Base-by-base conservation (phyloP, 2,329 filamentous ascomycete genomes). In the Ophiostoma piceae region DNA sequence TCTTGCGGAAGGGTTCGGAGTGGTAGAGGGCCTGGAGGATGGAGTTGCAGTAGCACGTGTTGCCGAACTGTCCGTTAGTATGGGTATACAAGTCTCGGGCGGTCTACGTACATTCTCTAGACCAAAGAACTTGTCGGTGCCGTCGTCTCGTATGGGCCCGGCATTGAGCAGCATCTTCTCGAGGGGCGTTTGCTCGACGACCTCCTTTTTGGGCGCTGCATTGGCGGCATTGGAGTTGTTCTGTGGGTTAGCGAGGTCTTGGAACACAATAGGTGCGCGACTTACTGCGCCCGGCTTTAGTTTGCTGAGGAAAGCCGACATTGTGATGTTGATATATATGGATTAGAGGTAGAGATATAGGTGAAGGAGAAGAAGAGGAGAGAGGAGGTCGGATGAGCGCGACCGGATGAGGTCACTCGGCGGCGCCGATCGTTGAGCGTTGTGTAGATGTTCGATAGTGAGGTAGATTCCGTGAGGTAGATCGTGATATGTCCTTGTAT, bases 11-110 rank as follows among this genome's bases (percentile, higher is more conserved):
- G 41, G 92, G 88, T 64, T 92, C 90, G 26, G 94, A 97, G 82
- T 96, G 97, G 82, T 96, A 99, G 71, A 99, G 88, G 76, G 93
- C 96, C 82, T 99, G 95, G 71, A 99, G 87, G 76, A 99, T 97
- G 16, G 95, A 99, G 80, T 99, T 99, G 82, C 92, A 97, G 81
- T 99, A 99, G 79, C 94, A 98, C 78, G 94, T 98, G 78, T 97
- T 98, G 77, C 94, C 94, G 82, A 97, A 97, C 93, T 97, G 79
- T 68, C 35, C 67, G 14, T 26, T n/a, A 57, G 51, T 57, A n/a
- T 11, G 19, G 6, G 22, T 54, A 22, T 54, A 8, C 26, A 29
- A 32, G 7, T 19, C 5, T 8, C 43, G 19, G 64, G 69, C 8
- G 4, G 69, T 39, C 37, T 39, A 73, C 68, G 22, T 84, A 98